These are phyloP conservation scores for Diaporthe ilicicola DNA, from an alignment of 2,329 filamentous ascomycete genomes.

Conservation along the genomic window DNA sequence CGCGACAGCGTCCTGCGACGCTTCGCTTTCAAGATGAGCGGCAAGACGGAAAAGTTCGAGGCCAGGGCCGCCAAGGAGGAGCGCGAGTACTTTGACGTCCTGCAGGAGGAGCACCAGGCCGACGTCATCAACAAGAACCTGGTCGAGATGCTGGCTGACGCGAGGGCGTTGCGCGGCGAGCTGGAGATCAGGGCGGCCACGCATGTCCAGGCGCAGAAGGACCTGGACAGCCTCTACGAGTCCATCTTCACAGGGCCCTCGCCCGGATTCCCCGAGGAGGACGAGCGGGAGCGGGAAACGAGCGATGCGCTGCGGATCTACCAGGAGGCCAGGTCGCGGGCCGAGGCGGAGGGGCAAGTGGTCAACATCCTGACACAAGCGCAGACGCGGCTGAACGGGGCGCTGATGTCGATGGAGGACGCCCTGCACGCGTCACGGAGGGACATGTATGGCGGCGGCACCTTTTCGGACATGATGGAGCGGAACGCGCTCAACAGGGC, in stretches of 20 bases:
- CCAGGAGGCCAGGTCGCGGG: conserved; percentile 45
- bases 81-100: conserved; percentile 61
- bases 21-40: conserved; percentile 59
- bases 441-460: conserved; percentile 61
- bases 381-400: conserved; percentile 44
- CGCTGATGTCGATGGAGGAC: conserved; percentile 49
- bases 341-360: conserved; percentile 53
- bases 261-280: conserved; percentile 62
- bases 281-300: conserved; percentile 52
- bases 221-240: conserved; percentile 62
- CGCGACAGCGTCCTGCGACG: conserved; percentile 61
- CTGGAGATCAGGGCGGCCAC: conserved; percentile 47
- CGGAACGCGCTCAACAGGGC: conserved; percentile 58
- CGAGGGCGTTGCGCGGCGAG: conserved; percentile 44
- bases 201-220: conserved; percentile 51
- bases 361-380: conserved; percentile 51
- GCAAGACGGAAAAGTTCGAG: conserved; percentile 57
- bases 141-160: conserved; percentile 49
- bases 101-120: conserved; percentile 56
- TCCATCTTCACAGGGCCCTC: conserved; percentile 62
- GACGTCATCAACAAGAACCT: conserved; percentile 53
- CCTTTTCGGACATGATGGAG: conserved; percentile 61
- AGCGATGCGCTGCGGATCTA: conserved; percentile 47
- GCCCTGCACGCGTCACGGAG: conserved; percentile 51
- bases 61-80: conserved; percentile 62